Evolutionary conservation across 2,329 filamentous ascomycete species (phyloP).

Genomic region (Ophiostoma ips): DNA sequence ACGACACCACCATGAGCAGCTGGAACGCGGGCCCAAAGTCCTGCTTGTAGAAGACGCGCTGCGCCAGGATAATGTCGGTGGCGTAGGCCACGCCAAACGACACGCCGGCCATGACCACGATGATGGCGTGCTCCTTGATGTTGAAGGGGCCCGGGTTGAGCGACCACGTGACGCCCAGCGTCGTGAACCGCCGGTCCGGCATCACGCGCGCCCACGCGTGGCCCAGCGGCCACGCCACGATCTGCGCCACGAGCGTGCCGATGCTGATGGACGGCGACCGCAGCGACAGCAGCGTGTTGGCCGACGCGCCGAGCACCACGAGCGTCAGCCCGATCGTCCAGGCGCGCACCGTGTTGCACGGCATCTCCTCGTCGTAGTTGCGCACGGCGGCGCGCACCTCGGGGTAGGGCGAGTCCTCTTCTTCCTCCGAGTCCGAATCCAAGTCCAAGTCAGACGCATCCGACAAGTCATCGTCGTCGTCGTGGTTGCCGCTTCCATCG

Average conservation of each 20-base stretch:
- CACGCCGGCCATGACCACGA: slow-evolving; percentile 58
- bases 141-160: slow-evolving; percentile 59
- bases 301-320: slow-evolving; percentile 41
- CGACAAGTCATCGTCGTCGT: slow-evolving; percentile 19
- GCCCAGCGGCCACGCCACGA: slow-evolving; percentile 50
- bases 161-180: slow-evolving; percentile 39
- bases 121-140: slow-evolving; percentile 55
- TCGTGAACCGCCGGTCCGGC: slow-evolving; percentile 33
- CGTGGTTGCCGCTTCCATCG: background rate
- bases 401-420: slow-evolving; percentile 41
- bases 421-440: slow-evolving; percentile 24
- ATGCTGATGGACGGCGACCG: slow-evolving; percentile 48
- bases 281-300: slow-evolving; percentile 51
- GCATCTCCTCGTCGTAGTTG: slow-evolving; percentile 50
- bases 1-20: slow-evolving; percentile 51
- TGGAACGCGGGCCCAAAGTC: slow-evolving; percentile 54
- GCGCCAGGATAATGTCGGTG: slow-evolving; percentile 59
- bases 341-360: slow-evolving; percentile 51
- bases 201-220: slow-evolving; percentile 44
- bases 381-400: slow-evolving; percentile 51
- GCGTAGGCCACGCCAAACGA: slow-evolving; percentile 58
- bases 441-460: background rate
- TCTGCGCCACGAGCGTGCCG: slow-evolving; percentile 46
- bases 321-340: slow-evolving; percentile 48
- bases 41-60: slow-evolving; percentile 58